phyloP scores from a whole-genome alignment of 31 red algal species.

The Asparagopsis taxiformis region DNA sequence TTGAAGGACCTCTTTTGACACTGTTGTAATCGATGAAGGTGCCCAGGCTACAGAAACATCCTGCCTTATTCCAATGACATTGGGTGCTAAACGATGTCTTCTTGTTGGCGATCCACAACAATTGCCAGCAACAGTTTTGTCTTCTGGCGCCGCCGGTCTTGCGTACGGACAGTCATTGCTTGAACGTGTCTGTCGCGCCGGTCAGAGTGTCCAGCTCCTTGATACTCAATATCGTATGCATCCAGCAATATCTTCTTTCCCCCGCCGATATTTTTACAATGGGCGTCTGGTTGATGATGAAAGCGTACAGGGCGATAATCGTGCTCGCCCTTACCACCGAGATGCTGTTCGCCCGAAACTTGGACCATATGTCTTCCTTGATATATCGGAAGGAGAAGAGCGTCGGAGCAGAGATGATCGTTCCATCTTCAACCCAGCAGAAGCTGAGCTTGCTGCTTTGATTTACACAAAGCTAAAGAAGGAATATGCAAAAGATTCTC shows the following conservation, averaged over 20 bases:
- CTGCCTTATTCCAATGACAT: slow-evolving; percentile 71
- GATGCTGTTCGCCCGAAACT: slow-evolving; percentile 64
- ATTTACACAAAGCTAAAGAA: slow-evolving; percentile 79
- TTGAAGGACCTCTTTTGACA: slow-evolving; percentile 54
- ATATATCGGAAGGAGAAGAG: slow-evolving; percentile 76
- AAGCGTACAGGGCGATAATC: slow-evolving; percentile 52
- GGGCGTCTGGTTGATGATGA: slow-evolving; percentile 72
- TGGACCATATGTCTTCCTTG: slow-evolving; percentile 89
- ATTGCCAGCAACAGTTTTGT: slow-evolving; percentile 85
- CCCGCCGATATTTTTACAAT: slow-evolving; percentile 86
- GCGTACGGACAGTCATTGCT: slow-evolving; percentile 76
- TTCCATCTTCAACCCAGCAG: slow-evolving; percentile 75
- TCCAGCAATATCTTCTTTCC: slow-evolving; percentile 93
- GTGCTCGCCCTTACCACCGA: slow-evolving; percentile 55
- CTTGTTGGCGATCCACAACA: slow-evolving; percentile 95
- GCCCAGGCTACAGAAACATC: slow-evolving; percentile 90
- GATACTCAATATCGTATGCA: slow-evolving; percentile 99
- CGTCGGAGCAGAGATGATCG: slow-evolving; percentile 48
- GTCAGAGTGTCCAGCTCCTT: slow-evolving; percentile 55
- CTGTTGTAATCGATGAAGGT: slow-evolving; percentile 89
- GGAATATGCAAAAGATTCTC: slow-evolving; percentile 53
- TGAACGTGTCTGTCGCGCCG: slow-evolving; percentile 72
- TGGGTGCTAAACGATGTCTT: slow-evolving; percentile 70
- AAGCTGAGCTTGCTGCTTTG: slow-evolving; percentile 76
- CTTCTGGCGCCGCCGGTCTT: slow-evolving; percentile 40